Base-by-base conservation (phyloP, 495 filamentous ascomycete species). In the Entonaema liquescens region DNA sequence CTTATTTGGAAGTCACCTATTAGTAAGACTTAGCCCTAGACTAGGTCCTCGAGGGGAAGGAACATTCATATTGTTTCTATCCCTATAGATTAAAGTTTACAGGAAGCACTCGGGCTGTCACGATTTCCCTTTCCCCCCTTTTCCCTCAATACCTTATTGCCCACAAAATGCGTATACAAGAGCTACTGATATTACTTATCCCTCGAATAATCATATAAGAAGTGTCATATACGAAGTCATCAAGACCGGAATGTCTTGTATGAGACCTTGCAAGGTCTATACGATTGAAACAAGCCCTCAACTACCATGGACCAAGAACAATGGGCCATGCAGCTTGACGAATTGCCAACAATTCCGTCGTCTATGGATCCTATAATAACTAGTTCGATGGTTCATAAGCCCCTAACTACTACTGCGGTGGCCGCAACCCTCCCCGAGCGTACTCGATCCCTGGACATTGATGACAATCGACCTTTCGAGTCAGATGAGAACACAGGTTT, bases 321-420 rank as follows among this genome's bases (percentile, higher is more conserved):
- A 7, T 9, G 1, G 7, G 5, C 17, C n/a, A 1, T 47, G 1
- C 47, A 23, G 11, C 33, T 50, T 15, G 33, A 58, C n/a, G 40
- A 56, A 38, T 25, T 53, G 12, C 61, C 56, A 12, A 44, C 65
- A 9, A 68, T 58, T 12, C 52, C 61, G 17, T 62, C 60, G 8
- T 65, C 67, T 25, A 55, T 52, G 17, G 67, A 67, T 38, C 62
- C 67, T 23, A 65, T 66, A 29, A 31, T 58, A 23, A 21, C 42
- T 5, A 47, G 42, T 42, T 68, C 57, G 0, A 62, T 29, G 12
- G 25, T 7, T 2, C 8, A n/a, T 29, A 33, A 12, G 3, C 54
- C 60, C 2, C 21, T 53, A 8, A 50, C 26, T 44, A 64, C 44
- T 21, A 42, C 44, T 11, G 36, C 15, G 6, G 50, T 52, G 29